Evolutionary conservation across 2,329 filamentous ascomycete genomes (phyloP), one percentile per base, ranked within the genome.

Genomic region (Aspergillus pseudoglaucus): DNA sequence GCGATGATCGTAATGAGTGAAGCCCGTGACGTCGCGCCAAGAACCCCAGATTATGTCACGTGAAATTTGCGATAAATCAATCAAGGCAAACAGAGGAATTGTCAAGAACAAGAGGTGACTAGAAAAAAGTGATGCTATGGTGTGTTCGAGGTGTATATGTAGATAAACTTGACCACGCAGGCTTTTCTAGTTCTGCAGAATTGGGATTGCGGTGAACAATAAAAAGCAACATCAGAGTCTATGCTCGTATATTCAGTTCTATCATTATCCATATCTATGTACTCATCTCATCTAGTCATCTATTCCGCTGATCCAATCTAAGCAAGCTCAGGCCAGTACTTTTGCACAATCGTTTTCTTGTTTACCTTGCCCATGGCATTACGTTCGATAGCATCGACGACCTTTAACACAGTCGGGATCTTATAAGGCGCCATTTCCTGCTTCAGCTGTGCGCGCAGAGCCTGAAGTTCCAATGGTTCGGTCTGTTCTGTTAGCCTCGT

Each of bases 311-410:
- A n/a, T 15, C 14, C 32, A 20, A 7, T 18, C 37, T 44, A 44
- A 2, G 42, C 42, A 12, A 15, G 32, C 8, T 59, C 56, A 14
- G 63, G 63, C 63, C 63, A 71, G 51, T 70, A 68, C 48, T 68
- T 69, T 51, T 65, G 59, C 25, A 70, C 50, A 15, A 71, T 59
- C 15, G 57, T 57, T 53, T 69, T 71, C 58, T 71, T 71, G 52
- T 71, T 71, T 20, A 71, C 67, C 75, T 98, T 98, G 39, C 93
- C 93, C 93, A 98, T 98, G 27, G 90, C 91, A 49, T 66, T 66
- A 23, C 63, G 62, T 42, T 65, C 62, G 37, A 66, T 65, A 35
- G 81, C 70, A 42, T 88, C 83, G 15, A 97, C 88, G 5, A 94
- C 72, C 65, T 82, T 85, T 68, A 97, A 74, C 50, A 95, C 83